Base-by-base conservation (phyloP, 2,329 filamentous ascomycete genomes). In the Arthrobotrys pseudoclavata region DNA sequence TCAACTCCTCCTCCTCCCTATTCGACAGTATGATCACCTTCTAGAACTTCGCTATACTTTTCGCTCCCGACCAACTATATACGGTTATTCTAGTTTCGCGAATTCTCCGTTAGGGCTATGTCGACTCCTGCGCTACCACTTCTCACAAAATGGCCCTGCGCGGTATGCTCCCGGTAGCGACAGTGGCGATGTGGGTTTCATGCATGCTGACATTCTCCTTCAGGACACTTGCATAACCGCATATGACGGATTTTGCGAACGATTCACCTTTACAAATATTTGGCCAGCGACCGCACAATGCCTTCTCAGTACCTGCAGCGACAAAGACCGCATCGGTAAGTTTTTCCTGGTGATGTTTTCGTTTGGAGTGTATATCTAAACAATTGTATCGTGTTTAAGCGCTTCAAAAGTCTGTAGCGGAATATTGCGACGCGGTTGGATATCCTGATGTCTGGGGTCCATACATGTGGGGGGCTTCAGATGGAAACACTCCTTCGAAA, bases 211-310 rank as follows among this genome's bases (percentile, higher is more conserved):
- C 20, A 57, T 60, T 42, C 50, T 18, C 26, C 34, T 60, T 22
- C 34, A 60, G 69, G 31, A 60, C 40, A 72, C 69, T 12, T 72
- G 69, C 61, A 66, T 72, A 20, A 72, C 69, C 7, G 69, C 69
- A 31, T 72, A 72, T 31, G 62, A 67, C 29, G 69, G 69, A 7
- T 72, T 72, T 31, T 72, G 69, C 24, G 69, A 72, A 52, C 34
- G 69, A 24, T 72, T 72, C 20, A 66, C 69, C 40, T 72, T 34
- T n/a, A 67, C 69, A 15, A 63, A 63, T 18, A 72, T 72, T 24
- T 72, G 69, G 69, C 69, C 69, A 34, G 69, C 69, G 12, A 72
- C 69, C 6, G 69, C 69, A 7, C 69, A 72, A 22, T 72, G 69
- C 20, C 61, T 72, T 20, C 31, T 72, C 0, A 5, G 34, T 7